These are phyloP conservation scores for Aspergillus fumigatiaffinis DNA, from an alignment of 2,329 filamentous ascomycete species.

Conservation along the genomic window DNA sequence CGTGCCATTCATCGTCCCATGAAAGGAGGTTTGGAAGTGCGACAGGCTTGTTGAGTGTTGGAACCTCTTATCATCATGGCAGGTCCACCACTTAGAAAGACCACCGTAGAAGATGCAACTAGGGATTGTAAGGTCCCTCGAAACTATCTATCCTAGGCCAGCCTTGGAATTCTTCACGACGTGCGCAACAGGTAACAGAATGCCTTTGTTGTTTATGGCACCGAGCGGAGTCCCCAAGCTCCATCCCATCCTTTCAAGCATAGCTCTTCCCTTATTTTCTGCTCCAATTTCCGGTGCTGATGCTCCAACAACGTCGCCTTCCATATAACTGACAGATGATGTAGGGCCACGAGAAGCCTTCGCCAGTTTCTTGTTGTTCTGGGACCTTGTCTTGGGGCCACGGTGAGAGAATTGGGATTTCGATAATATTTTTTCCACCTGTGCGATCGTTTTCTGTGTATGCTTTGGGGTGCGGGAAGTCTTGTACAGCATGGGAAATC, in stretches of 20 bases:
- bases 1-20: background rate
- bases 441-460: conserved; percentile 51
- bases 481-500: conserved; percentile 75
- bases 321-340: conserved; percentile 59
- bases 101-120: background rate
- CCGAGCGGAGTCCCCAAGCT: conserved; percentile 80
- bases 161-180: conserved; percentile 83
- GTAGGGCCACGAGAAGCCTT: conserved; percentile 34
- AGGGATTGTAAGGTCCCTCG: background rate
- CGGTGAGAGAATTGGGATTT: conserved; percentile 28
- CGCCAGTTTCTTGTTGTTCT: conserved; percentile 14
- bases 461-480: conserved; percentile 63
- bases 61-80: background rate
- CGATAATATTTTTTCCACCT: conserved; percentile 40
- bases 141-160: conserved; percentile 61
- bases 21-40: background rate
- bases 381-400: conserved; percentile 21
- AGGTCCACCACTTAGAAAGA: background rate
- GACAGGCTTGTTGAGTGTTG: background rate
- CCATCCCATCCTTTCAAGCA: conserved; percentile 99
- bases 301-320: conserved; percentile 85
- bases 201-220: conserved; percentile 77
- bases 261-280: conserved; percentile 77
- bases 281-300: conserved; percentile 77
- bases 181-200: conserved; percentile 78